phyloP scores from a whole-genome alignment of 441 rosid species.

The Lepidium campestre region DNA sequence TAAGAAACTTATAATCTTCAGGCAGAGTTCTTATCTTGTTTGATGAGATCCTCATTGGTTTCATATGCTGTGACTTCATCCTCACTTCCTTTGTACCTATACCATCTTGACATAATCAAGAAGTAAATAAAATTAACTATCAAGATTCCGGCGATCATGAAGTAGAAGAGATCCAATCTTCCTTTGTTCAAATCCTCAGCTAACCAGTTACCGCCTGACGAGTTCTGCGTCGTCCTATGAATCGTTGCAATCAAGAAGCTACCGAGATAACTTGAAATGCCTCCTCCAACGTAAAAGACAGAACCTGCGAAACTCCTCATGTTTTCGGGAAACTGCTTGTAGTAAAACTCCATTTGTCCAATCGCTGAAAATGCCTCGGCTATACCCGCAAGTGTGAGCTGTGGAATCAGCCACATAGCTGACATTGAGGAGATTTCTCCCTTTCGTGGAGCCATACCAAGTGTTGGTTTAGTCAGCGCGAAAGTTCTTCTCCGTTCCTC shows the following conservation, averaged over 20 bases:
- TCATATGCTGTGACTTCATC: constrained; percentile 22
- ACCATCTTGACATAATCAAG: constrained; percentile 54
- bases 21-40: constrained; percentile 20
- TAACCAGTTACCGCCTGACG: constrained; percentile 58
- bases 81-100: constrained; percentile 48
- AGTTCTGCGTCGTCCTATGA: constrained; percentile 42
- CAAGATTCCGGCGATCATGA: constrained; percentile 51
- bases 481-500: constrained; percentile 47
- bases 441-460: constrained; percentile 53
- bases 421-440: constrained; percentile 80
- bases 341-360: constrained; percentile 67
- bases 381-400: constrained; percentile 56
- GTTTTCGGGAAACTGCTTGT: constrained; percentile 83
- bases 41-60: constrained; percentile 21
- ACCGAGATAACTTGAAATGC: constrained; percentile 55
- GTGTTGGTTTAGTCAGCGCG: constrained; percentile 56
- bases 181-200: constrained; percentile 77
- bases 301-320: constrained; percentile 85
- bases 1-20: neutral
- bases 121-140: constrained; percentile 53
- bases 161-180: constrained; percentile 58
- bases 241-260: constrained; percentile 55
- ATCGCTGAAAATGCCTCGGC: constrained; percentile 54
- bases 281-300: constrained; percentile 48
- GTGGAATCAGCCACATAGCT: constrained; percentile 64